phyloP scores from a whole-genome alignment of 2,329 filamentous ascomycete genomes.

The Diaporthe vexans region DNA sequence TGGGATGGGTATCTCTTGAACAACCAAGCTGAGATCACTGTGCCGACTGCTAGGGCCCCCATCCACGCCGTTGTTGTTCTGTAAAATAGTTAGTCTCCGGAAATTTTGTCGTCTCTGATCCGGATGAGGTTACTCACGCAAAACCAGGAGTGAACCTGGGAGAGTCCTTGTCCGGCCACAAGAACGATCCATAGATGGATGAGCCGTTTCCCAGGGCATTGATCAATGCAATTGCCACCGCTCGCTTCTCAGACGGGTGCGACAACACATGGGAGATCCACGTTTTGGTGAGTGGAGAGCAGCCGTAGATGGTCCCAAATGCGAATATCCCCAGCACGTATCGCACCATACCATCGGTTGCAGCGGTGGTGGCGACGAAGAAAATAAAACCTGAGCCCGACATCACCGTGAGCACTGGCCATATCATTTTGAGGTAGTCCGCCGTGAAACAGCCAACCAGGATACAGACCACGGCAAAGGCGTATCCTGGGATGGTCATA shows the following conservation, averaged over 20 bases:
- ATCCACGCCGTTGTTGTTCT: constrained; percentile 19
- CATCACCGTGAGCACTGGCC: constrained; percentile 7
- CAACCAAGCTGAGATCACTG: not conserved
- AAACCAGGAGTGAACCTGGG: constrained; percentile 21
- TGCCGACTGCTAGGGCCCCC: not conserved
- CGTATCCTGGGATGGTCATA: constrained; percentile 13
- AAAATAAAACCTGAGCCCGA: constrained; percentile 5
- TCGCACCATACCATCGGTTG: not conserved
- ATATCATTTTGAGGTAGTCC: constrained; percentile 11
- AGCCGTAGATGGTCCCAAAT: not conserved
- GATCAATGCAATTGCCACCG: not conserved
- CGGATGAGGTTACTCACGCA: not conserved
- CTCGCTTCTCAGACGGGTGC: constrained; percentile 1
- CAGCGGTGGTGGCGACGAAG: constrained; percentile 6
- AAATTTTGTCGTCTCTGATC: fast-evolving
- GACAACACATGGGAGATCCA: constrained; percentile 18
- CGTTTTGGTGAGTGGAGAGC: constrained; percentile 2
- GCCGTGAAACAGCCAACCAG: not conserved
- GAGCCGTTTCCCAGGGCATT: constrained; percentile 4
- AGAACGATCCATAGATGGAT: constrained; percentile 6
- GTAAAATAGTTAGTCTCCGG: not conserved
- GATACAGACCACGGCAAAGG: not conserved
- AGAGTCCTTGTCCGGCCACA: constrained; percentile 10
- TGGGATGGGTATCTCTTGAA: constrained; percentile 13
- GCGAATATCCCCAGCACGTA: constrained; percentile 8